Percentiles rank a stretch among this genome's conserved stretches.
phyloP scores from a whole-genome alignment of 2,329 filamentous ascomycete species.

The Myriosclerotinia curreyana region DNA sequence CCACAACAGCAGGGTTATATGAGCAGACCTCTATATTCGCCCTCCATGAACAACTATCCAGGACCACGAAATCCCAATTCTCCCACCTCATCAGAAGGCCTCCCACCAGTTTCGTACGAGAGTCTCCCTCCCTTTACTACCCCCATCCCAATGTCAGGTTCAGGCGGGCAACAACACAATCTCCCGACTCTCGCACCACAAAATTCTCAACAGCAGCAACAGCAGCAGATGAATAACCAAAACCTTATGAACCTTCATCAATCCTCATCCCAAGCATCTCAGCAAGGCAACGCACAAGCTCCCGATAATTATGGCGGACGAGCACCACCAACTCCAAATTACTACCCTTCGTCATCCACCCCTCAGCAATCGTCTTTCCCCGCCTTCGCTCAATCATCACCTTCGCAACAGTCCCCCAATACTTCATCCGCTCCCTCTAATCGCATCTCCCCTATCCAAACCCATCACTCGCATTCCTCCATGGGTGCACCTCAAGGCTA shows the following conservation, averaged over 20 bases:
- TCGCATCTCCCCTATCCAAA: constrained; percentile 43
- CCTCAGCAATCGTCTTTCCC: constrained; percentile 48
- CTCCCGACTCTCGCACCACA: constrained; percentile 42
- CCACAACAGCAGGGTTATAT: constrained; percentile 42
- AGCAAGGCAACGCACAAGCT: constrained; percentile 54
- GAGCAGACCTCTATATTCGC: constrained; percentile 54
- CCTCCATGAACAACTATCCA: constrained; percentile 51
- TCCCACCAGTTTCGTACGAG: constrained; percentile 67
- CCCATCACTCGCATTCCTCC: constrained; percentile 41
- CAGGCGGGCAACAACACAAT: constrained; percentile 38
- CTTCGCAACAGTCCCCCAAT: constrained; percentile 46
- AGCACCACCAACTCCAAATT: constrained; percentile 55
- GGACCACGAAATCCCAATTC: constrained; percentile 53
- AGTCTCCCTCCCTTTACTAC: constrained; percentile 62
- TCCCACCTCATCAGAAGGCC: constrained; percentile 58
- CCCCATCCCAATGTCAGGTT: constrained; percentile 54
- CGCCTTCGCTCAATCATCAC: constrained; percentile 50
- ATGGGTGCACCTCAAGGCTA: constrained; percentile 57
- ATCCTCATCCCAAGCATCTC: constrained; percentile 47
- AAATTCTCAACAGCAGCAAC: constrained; percentile 38
- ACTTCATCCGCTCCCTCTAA: constrained; percentile 42
- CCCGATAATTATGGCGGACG: constrained; percentile 56
- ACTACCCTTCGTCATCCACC: constrained; percentile 54
- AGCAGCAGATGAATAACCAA: constrained; percentile 43
- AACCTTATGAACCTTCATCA: constrained; percentile 50